Conservation (phyloP, 805 yeast genomes). For the Kazachstania viticola region DNA sequence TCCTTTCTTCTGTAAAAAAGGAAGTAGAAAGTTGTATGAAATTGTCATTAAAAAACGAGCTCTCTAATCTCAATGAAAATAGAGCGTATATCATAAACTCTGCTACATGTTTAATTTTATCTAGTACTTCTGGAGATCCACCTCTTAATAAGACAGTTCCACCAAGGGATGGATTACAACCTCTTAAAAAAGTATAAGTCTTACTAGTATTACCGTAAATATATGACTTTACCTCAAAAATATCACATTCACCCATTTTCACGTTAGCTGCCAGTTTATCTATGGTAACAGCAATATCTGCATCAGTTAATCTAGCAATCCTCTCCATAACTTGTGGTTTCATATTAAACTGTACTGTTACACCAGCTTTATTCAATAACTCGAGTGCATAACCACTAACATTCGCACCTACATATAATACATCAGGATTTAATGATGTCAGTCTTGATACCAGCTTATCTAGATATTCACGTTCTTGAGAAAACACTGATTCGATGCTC, state of each 20-base stretch:
- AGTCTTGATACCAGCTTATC: slow-evolving; percentile 72
- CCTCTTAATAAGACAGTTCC: slow-evolving; percentile 86
- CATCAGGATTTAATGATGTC: slow-evolving; percentile 61
- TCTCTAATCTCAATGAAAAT: slow-evolving; percentile 73
- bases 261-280: slow-evolving; percentile 69
- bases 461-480: slow-evolving; percentile 80
- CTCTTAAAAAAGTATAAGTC: slow-evolving; percentile 69
- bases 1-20: slow-evolving; percentile 21
- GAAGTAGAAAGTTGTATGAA: slow-evolving; percentile 40
- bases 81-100: slow-evolving; percentile 72
- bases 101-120: slow-evolving; percentile 62
- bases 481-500: slow-evolving; percentile 70
- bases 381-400: slow-evolving; percentile 75
- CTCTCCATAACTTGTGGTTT: slow-evolving; percentile 75
- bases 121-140: slow-evolving; percentile 45
- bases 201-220: slow-evolving; percentile 45
- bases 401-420: slow-evolving; percentile 66
- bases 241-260: slow-evolving; percentile 62
- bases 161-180: slow-evolving; percentile 63
- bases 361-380: slow-evolving; percentile 57
- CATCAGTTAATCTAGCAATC: slow-evolving; percentile 65
- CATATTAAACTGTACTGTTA: slow-evolving; percentile 71
- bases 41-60: slow-evolving; percentile 55
- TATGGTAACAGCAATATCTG: slow-evolving; percentile 76
- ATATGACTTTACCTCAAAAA: slow-evolving; percentile 60